Percentiles rank a stretch among this genome's conserved stretches.
Conservation (phyloP, 192 early-diverging fungal species). For the Linnemannia hyalina region DNA sequence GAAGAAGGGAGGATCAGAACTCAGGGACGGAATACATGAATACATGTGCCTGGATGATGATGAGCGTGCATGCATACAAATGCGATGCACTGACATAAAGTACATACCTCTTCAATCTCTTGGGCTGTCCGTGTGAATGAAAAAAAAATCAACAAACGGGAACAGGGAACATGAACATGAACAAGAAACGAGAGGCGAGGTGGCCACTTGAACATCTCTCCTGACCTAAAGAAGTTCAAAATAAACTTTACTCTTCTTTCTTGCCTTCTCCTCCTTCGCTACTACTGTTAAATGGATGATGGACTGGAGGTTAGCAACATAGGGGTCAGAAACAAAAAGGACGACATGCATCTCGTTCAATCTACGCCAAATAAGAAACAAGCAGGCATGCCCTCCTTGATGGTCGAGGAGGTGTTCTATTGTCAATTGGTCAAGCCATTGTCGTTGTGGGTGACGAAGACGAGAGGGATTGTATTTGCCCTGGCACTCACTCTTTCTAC, state of each 20-base stretch:
- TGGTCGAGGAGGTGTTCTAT: background rate
- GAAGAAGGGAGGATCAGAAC: background rate
- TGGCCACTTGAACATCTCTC: slow-evolving; percentile 4
- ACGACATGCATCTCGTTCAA: background rate
- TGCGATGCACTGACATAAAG: background rate
- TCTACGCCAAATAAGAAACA: background rate
- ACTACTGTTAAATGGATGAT: slow-evolving; percentile 14
- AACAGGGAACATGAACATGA: background rate
- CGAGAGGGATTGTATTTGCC: background rate
- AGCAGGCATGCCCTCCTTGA: background rate
- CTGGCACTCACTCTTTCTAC: background rate
- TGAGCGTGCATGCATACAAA: background rate
- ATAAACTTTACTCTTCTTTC: background rate
- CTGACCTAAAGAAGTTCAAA: background rate
- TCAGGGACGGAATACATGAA: background rate
- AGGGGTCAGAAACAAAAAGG: slow-evolving; percentile 21
- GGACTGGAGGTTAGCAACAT: slow-evolving; percentile 14
- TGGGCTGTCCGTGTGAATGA: background rate
- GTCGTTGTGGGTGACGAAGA: background rate
- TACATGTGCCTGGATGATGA: background rate
- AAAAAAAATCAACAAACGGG: background rate
- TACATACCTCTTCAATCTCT: background rate
- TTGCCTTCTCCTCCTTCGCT: background rate
- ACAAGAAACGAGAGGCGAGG: too few relatives aligned
- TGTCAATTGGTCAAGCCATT: background rate